Base-by-base conservation (phyloP, 176 grass and related monocot genomes). In the Thinopyrum elongatum region DNA sequence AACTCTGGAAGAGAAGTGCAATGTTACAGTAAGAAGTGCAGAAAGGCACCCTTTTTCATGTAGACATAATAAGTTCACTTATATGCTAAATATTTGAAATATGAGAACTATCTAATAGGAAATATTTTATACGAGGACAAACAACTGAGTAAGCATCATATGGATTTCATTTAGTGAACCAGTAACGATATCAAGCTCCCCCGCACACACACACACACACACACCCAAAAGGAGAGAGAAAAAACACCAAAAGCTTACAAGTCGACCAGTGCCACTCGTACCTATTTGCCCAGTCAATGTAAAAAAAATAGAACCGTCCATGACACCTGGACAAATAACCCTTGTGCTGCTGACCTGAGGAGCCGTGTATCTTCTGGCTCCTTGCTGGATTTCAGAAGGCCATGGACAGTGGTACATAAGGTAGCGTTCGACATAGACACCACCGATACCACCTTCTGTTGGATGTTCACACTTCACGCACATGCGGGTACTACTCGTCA, bases 1-100 rank as follows among this genome's bases (percentile, higher is more conserved):
- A 78, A 74, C 10, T 51, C 5, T 58, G 3, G 71, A 49, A 76
- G 79, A 85, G 63, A 86, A 27, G 3, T 34, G 26, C 36, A 80
- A 67, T 74, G 46, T 84, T 23, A 46, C 10, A 65, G 33, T 74
- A 27, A 69, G 15, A 84, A 44, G 11, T 49, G 15, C 31, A 49
- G 6, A n/a, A 34, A 47, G 34, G 7, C 41, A 39, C 78, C 42
- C 35, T 74, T 46, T 31, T 65, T 28, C 13, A 31, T 53, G 23
- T 38, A 78, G 26, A 41, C 42, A 67, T 33, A 70, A 64, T 76
- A 86, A 78, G 2, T 74, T 89, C 57, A 10, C 41, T 31, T 65
- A 42, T 36, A 84, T 44, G 65, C 29, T 36, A 68, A 83, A 70
- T 78, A 10, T 67, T 53, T 76, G 42, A 44, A 62, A 51, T 91